phyloP scores from a whole-genome alignment of 139 green algal species.

The Penium margaritaceum region DNA sequence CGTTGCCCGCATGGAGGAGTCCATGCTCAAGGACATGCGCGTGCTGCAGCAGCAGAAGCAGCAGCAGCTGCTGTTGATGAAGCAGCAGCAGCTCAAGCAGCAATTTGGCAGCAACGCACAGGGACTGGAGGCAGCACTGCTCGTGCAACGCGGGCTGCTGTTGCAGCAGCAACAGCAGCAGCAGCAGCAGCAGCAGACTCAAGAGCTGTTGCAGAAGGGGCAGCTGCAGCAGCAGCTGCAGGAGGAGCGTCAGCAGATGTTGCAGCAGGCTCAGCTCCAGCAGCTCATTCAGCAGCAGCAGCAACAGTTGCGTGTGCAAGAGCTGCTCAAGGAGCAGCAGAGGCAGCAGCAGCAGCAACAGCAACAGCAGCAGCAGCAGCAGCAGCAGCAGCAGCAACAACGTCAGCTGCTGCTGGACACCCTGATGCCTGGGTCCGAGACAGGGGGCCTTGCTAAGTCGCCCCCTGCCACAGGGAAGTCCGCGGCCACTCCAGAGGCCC shows the following conservation, averaged over 20 bases:
- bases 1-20: constrained; percentile 1
- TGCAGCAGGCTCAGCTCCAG: too few species aligned
- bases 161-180: constrained; percentile 7
- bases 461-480: too few species aligned
- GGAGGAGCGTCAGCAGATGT: too few species aligned
- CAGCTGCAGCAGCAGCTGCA: too few species aligned
- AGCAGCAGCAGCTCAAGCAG: not conserved
- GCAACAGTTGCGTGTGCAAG: not conserved
- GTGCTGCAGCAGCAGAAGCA: constrained; percentile 4
- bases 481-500: too few species aligned
- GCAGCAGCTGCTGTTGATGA: not conserved
- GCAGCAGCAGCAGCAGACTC: too few species aligned
- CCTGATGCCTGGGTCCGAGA: too few species aligned
- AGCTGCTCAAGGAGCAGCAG: constrained; percentile 1
- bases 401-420: not conserved
- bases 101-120: too few species aligned
- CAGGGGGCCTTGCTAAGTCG: too few species aligned
- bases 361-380: not conserved
- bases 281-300: not conserved
- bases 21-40: not conserved
- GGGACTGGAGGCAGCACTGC: not conserved
- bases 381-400: not conserved
- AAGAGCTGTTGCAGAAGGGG: too few species aligned
- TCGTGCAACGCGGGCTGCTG: not conserved
- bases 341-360: not conserved